Evolutionary conservation across 2,329 filamentous ascomycete genomes (phyloP).

Genomic region (Colletotrichum theobromicola): DNA sequence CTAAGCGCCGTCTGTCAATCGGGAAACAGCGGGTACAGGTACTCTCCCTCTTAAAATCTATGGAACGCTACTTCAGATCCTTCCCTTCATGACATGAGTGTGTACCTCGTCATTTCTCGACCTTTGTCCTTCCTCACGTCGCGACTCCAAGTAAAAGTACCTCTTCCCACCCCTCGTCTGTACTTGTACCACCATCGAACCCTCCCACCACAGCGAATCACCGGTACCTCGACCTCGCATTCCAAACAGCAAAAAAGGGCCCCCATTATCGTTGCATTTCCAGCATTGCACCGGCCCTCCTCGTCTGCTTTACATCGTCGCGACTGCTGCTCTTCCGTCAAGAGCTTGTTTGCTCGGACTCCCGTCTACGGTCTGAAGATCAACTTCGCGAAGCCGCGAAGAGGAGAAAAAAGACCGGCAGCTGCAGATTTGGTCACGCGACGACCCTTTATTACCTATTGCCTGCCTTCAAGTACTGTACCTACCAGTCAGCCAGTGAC

Average conservation of each 20-base stretch:
- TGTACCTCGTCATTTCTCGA: not conserved
- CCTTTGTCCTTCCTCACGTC: too few relatives aligned
- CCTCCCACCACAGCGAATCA: not conserved
- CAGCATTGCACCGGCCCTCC: not conserved
- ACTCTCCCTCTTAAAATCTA: not conserved
- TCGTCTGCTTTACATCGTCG: not conserved
- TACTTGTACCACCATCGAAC: not conserved
- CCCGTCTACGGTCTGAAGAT: not conserved
- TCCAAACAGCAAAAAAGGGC: not conserved
- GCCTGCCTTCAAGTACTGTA: not conserved
- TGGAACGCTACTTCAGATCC: not conserved
- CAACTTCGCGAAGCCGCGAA: not conserved
- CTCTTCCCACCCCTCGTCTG: not conserved
- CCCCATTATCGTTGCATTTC: not conserved
- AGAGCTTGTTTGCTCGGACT: constrained; percentile 7
- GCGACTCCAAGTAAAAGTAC: not conserved
- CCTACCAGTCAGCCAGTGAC: not conserved
- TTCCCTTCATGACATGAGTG: too few relatives aligned
- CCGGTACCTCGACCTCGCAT: not conserved
- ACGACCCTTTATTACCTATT: not conserved
- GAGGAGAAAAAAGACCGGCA: not conserved
- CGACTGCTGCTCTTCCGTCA: not conserved
- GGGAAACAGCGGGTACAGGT: not conserved
- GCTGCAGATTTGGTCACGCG: constrained; percentile 3
- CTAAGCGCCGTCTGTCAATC: not conserved